Percentiles rank a stretch among this genome's conserved stretches.
phyloP scores from a whole-genome alignment of 306 rosid species.

The Ceratonia siliqua region DNA sequence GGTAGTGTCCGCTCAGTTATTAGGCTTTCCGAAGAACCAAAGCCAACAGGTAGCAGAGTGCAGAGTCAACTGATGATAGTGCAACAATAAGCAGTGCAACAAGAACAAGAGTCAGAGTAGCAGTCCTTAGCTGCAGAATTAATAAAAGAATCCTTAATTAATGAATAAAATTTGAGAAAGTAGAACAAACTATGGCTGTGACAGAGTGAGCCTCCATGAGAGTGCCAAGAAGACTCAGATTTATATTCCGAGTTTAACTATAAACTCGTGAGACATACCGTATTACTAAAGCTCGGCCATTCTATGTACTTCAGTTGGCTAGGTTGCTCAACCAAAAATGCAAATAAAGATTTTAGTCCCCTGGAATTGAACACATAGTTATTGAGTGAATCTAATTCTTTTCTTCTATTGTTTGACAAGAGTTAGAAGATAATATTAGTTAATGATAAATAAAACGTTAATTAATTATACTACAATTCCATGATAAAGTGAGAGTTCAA shows the following conservation, averaged over 20 bases:
- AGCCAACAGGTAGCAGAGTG: constrained; percentile 65
- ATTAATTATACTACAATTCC: constrained; percentile 2
- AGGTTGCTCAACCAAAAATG: constrained; percentile 84
- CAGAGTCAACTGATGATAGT: constrained; percentile 77
- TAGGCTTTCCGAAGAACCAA: constrained; percentile 55
- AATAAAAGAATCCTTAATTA: not conserved
- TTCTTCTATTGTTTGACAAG: constrained; percentile 2
- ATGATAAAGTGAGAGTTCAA: not conserved
- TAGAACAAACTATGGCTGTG: not conserved
- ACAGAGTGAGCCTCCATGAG: not conserved
- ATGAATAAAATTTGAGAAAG: not conserved
- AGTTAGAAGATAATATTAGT: not conserved
- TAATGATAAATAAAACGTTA: not conserved
- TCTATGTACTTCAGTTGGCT: constrained; percentile 85
- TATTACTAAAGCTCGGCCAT: constrained; percentile 80
- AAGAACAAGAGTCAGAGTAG: constrained; percentile 73
- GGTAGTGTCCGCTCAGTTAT: constrained; percentile 14
- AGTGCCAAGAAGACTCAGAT: not conserved
- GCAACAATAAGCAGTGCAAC: constrained; percentile 77
- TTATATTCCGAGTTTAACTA: not conserved
- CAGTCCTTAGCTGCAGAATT: constrained; percentile 79
- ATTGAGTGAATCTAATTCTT: not conserved
- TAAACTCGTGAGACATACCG: constrained; percentile 52
- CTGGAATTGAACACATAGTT: constrained; percentile 36
- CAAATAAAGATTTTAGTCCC: constrained; percentile 55